Base-by-base conservation (phyloP, 108 stramenopile species). In the Bacterosira constricta region DNA sequence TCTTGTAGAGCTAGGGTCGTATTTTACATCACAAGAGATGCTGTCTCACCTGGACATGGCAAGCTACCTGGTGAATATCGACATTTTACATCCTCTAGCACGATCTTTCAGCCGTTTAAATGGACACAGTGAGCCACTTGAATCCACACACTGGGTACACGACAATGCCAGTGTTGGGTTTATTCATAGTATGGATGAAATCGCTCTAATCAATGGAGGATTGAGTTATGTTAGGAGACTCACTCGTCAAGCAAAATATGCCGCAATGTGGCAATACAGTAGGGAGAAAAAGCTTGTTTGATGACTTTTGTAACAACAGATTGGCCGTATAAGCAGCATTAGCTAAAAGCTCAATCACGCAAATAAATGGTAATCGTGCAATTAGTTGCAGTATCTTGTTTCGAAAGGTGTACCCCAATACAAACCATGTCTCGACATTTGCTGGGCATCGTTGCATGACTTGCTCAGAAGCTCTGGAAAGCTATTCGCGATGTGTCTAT, bases 1-100 rank as follows among this genome's bases (percentile, higher is more conserved):
- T 2, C 63, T 87, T 2, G 9, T 77, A 23, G 38, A 66, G 41
- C 71, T 83, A 58, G 86, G 85, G 9, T 59, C 63, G 8, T 50
- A 36, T 47, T 21, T 17, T 5, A 58, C 34, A 18, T 41, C 52
- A 27, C 62, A 74, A 37, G 80, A 78, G 17, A 72, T 86, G 67
- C 50, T 66, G 1, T 71, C 71, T 3, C 67, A 69, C 2, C 41
- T 74, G 15, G 52, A 42, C 11, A 60, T 44, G 39, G 63, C 70
- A 0, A 21, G 57, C 20, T 61, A 63, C 7, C 53, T 42, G 46
- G 62, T 49, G 21, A 81, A 86, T 57, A 49, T 73, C 59, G 85
- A 86, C 50, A 58, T 86, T 26, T 59, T 86, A 0, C 77, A 81
- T 69, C 83, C 85, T 25, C 61, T 86, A 2, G 65, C 75, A 11